Evolutionary conservation across 352 stramenopile species (phyloP), one percentile per base, ranked within the genome.

Genomic region (Peronospora destructor): DNA sequence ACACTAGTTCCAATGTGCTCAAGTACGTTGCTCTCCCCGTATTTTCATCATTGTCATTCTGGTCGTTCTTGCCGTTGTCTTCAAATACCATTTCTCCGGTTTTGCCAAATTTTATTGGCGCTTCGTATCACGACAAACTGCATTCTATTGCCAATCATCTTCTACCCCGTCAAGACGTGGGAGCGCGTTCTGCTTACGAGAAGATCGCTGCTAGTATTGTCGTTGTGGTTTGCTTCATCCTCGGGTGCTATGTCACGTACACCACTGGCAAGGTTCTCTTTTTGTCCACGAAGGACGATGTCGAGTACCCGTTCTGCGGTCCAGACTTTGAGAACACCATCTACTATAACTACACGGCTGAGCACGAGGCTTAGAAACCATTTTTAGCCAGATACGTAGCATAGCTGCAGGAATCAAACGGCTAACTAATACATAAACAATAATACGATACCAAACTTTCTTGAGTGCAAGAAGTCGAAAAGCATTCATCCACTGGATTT

Each of bases 141-240:
- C 54, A 82, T 84, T 26, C 59, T 84, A 0, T 48, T 85, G 34
- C 74, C 74, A 0, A 83, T 80, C 19, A 37, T 68, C 9, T 82
- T 84, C 52, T 85, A 85, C 63, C 61, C 82, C 43, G 76, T 76
- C 45, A 79, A 78, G 62, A 40, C 72, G 5, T 81, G 71, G 70
- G 26, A 16, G 16, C 51, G 55, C 9, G 40, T 85, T 6, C 50
- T 59, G 0, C 19, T 68, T 71, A 61, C 37, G 62, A 71, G 34
- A 68, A 68, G 54, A 17, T 48, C 2, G 49, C 59, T 6, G 61
- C 37, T 11, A 39, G 49, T 29, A 36, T 53, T 19, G 63, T 49
- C 5, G 29, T 45, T 17, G 32, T 66, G 3, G 59, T 68, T n/a
- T 71, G 62, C 46, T 68, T 52, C 34, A 23, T 62, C 9, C 49